These are phyloP conservation scores for Dictyostelium citrinum DNA, from an alignment of 78 protist genomes.

Conservation along the genomic window DNA sequence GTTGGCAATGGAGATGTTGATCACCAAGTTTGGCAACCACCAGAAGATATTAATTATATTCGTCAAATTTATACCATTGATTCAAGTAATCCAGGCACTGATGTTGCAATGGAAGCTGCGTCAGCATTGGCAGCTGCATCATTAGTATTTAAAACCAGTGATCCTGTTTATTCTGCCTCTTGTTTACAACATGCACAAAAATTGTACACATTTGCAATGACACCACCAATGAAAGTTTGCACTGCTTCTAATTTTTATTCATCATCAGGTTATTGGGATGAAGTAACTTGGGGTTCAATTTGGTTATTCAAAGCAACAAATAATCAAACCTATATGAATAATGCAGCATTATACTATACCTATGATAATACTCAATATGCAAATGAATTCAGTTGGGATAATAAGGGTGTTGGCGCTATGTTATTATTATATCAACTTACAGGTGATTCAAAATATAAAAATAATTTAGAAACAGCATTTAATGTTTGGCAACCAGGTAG, in stretches of 20 bases:
- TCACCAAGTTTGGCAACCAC: conserved; percentile 9
- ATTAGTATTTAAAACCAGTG: background rate
- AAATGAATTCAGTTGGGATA: conserved; percentile 21
- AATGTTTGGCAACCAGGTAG: background rate
- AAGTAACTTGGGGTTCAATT: background rate
- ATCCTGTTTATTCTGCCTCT: background rate
- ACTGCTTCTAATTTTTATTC: background rate
- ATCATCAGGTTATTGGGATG: conserved; percentile 35
- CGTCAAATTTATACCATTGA: background rate
- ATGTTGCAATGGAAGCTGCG: conserved; percentile 49
- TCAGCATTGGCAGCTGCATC: conserved; percentile 19
- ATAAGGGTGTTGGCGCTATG: background rate
- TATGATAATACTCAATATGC: background rate
- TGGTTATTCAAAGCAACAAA: conserved; percentile 34
- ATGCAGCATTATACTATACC: background rate
- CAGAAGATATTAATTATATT: background rate
- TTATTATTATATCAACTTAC: background rate
- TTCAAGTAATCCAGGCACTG: conserved; percentile 15
- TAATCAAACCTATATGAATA: background rate
- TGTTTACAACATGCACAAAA: conserved; percentile 3
- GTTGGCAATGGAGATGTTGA: background rate
- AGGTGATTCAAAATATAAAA: background rate
- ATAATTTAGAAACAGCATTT: background rate
- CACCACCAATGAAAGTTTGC: background rate
- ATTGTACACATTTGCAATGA: background rate